Evolutionary conservation across 306 rosid genomes (phyloP).

Genomic region (Adenanthera pavonina): DNA sequence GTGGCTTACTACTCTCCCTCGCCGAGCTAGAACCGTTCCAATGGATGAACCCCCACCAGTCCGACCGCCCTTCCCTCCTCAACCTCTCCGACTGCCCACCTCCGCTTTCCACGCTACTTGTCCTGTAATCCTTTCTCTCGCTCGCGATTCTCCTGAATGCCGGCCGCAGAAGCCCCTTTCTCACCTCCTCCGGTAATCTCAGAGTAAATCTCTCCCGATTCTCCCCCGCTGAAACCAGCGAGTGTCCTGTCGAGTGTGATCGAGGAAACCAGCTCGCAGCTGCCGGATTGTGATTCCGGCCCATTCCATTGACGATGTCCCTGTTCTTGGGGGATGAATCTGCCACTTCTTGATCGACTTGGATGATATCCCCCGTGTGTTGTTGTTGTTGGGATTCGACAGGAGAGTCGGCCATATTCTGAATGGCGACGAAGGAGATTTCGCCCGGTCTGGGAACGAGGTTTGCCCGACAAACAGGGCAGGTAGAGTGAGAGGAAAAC

Average conservation of each 20-base stretch:
- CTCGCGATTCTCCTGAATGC: slow-evolving; percentile 60
- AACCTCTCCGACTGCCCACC: slow-evolving; percentile 20
- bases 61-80: slow-evolving; percentile 16
- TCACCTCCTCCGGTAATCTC: slow-evolving; percentile 71
- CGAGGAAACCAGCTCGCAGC: slow-evolving; percentile 47
- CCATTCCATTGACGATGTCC: neutral
- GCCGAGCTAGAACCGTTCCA: slow-evolving; percentile 39
- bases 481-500: slow-evolving; percentile 74
- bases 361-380: slow-evolving; percentile 17
- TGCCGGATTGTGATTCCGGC: too few species aligned
- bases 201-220: slow-evolving; percentile 70
- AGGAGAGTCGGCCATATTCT: slow-evolving; percentile 26
- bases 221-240: slow-evolving; percentile 52
- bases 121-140: slow-evolving; percentile 58
- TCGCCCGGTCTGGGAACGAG: slow-evolving; percentile 62
- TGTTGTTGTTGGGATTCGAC: neutral
- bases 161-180: slow-evolving; percentile 60
- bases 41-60: slow-evolving; percentile 43
- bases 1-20: slow-evolving; percentile 9
- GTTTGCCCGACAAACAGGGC: slow-evolving; percentile 89
- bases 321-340: slow-evolving; percentile 25
- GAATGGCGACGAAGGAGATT: neutral
- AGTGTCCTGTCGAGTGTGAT: slow-evolving; percentile 73
- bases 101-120: slow-evolving; percentile 51
- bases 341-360: neutral